These are phyloP conservation scores for Pinguiococcus pyrenoidosus DNA, from an alignment of 108 stramenopile genomes.

Conservation along the genomic window DNA sequence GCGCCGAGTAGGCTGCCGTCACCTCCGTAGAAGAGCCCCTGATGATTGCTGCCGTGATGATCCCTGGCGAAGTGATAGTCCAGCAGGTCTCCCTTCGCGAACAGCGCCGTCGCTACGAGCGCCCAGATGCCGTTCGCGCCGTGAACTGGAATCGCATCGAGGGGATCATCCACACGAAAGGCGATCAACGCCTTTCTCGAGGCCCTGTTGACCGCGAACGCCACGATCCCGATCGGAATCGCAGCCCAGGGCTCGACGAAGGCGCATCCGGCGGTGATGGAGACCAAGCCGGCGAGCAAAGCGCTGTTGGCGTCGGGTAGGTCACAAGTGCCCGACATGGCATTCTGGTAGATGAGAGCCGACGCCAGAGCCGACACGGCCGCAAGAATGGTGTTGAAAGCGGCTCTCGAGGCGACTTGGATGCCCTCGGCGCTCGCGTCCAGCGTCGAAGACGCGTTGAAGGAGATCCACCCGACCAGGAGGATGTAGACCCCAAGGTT, in stretches of 20 bases:
- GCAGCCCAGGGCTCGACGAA: conserved; percentile 64
- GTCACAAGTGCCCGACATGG: too few relatives aligned
- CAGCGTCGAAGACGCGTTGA: conserved; percentile 12
- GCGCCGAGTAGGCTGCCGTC: too few relatives aligned
- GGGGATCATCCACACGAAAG: conserved; percentile 68
- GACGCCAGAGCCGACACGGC: too few relatives aligned
- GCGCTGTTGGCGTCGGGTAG: conserved; percentile 25
- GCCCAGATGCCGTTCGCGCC: conserved; percentile 60
- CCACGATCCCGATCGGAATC: conserved; percentile 54
- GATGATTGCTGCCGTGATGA: too few relatives aligned
- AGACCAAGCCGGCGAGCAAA: conserved; percentile 66
- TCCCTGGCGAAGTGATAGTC: too few relatives aligned
- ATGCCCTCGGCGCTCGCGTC: conserved; percentile 6
- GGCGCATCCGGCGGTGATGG: conserved; percentile 66
- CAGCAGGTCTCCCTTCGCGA: too few relatives aligned
- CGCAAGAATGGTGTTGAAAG: too few relatives aligned
- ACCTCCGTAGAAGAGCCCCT: too few relatives aligned
- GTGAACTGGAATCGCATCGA: conserved; percentile 83
- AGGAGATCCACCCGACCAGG: conserved; percentile 15
- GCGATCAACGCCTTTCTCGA: conserved; percentile 1
- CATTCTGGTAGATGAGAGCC: too few relatives aligned
- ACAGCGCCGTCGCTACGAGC: too few relatives aligned
- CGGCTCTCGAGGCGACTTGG: too few relatives aligned
- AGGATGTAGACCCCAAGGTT: conserved; percentile 21
- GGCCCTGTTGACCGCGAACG: conserved; percentile 46